Conservation (phyloP, 352 stramenopile species). For the Phytophthora cryptogea region DNA sequence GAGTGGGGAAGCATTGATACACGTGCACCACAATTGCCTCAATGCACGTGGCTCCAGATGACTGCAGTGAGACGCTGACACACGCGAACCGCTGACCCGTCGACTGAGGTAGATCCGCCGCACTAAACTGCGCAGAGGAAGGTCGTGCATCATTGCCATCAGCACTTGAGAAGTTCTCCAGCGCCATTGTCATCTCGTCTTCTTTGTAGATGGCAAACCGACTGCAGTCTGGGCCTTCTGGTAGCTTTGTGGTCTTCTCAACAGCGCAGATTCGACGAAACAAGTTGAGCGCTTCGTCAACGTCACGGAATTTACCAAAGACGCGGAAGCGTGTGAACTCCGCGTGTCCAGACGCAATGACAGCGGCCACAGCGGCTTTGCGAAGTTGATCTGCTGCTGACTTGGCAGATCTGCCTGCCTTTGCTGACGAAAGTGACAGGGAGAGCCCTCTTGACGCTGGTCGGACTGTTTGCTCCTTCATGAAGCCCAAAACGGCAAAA, state of each 20-base stretch:
- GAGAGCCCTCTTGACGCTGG: constrained; percentile 14
- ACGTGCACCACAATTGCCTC: constrained; percentile 72
- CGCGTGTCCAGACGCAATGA: background rate
- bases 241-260: constrained; percentile 35
- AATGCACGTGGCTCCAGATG: constrained; percentile 28
- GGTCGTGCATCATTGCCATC: background rate
- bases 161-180: constrained; percentile 65
- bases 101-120: constrained; percentile 47
- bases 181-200: constrained; percentile 77
- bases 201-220: constrained; percentile 84
- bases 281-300: constrained; percentile 63
- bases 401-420: constrained; percentile 28
- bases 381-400: constrained; percentile 29
- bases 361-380: constrained; percentile 18
- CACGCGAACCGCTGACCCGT: constrained; percentile 80
- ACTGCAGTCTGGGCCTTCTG: constrained; percentile 43
- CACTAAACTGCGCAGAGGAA: constrained; percentile 42
- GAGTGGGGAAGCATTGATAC: constrained; percentile 82
- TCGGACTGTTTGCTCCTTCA: constrained; percentile 38
- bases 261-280: constrained; percentile 71
- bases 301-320: constrained; percentile 72
- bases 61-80: constrained; percentile 53
- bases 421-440: constrained; percentile 19
- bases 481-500: constrained; percentile 71
- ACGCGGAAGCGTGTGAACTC: constrained; percentile 67